A percentile compares a stretch with the other conserved stretches of the same genome.
These are phyloP conservation scores for Ceratocystis variospora DNA, from an alignment of 2,329 filamentous ascomycete species.

Conservation along the genomic window DNA sequence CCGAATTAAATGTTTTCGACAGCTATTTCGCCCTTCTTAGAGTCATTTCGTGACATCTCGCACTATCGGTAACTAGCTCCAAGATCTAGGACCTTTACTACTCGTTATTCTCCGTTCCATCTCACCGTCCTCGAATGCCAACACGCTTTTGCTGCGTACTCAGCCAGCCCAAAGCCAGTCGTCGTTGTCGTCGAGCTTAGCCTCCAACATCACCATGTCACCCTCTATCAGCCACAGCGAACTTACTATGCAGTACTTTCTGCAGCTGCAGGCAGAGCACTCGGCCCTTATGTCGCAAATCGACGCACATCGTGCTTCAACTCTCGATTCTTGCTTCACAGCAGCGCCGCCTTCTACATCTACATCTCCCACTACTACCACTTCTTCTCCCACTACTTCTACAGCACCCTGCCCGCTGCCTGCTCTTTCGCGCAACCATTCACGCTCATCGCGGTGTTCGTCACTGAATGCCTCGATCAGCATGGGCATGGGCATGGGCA, in stretches of 20 bases:
- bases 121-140: background rate
- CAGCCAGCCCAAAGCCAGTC: background rate
- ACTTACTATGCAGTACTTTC: conserved; percentile 41
- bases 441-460: background rate
- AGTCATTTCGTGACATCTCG: background rate
- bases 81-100: background rate
- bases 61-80: background rate
- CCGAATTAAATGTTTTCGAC: conserved; percentile 14
- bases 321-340: background rate
- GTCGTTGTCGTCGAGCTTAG: too few relatives aligned
- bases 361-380: background rate
- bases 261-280: conserved; percentile 41
- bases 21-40: conserved; percentile 1
- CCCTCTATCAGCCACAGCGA: conserved; percentile 26
- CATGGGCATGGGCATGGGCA: background rate
- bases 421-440: conserved; percentile 18
- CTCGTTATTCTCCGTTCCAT: background rate
- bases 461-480: conserved; percentile 12
- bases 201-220: conserved; percentile 4
- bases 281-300: conserved; percentile 39
- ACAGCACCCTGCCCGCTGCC: conserved; percentile 38
- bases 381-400: conserved; percentile 36
- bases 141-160: background rate
- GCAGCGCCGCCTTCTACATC: background rate
- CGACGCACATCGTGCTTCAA: conserved; percentile 26